phyloP scores from a whole-genome alignment of 2,329 filamentous ascomycete species.

The Raffaelea arxii region DNA sequence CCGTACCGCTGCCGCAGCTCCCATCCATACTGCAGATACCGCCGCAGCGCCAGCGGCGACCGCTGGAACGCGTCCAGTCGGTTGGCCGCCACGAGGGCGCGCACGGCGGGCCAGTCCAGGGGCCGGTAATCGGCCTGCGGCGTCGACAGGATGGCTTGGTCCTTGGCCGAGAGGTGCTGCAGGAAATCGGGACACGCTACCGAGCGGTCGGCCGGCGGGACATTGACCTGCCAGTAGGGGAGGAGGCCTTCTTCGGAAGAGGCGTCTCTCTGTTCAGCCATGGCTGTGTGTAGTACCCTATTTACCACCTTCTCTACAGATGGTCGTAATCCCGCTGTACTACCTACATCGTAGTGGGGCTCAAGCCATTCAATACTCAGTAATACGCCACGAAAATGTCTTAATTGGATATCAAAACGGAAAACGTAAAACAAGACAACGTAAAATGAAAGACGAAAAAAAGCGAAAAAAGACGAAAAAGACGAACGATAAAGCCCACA shows the following conservation, averaged over 20 bases:
- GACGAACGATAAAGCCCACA: neutral
- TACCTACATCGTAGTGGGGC: no score
- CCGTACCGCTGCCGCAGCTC: conserved; percentile 58
- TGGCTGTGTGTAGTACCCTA: no score
- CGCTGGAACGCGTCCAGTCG: conserved; percentile 69
- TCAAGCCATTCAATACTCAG: no score
- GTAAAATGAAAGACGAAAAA: neutral
- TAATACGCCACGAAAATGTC: no score
- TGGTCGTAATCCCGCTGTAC: no score
- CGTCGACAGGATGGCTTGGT: conserved; percentile 58
- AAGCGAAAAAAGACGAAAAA: neutral
- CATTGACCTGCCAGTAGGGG: conserved; percentile 79
- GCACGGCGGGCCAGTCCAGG: conserved; percentile 62
- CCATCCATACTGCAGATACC: conserved; percentile 63
- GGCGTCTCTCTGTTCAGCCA: no score
- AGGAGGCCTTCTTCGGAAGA: no score
- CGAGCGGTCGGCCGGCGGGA: conserved; percentile 53
- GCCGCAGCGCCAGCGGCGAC: conserved; percentile 64
- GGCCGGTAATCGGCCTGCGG: conserved; percentile 55
- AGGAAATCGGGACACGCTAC: conserved; percentile 65
- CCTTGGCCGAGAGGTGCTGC: conserved; percentile 52
- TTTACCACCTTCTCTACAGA: no score
- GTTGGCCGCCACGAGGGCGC: conserved; percentile 52
- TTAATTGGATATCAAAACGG: no score
- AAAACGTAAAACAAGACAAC: neutral